Evolutionary conservation across 176 grass and related monocot genomes (phyloP).

Genomic region (Carex parvula): DNA sequence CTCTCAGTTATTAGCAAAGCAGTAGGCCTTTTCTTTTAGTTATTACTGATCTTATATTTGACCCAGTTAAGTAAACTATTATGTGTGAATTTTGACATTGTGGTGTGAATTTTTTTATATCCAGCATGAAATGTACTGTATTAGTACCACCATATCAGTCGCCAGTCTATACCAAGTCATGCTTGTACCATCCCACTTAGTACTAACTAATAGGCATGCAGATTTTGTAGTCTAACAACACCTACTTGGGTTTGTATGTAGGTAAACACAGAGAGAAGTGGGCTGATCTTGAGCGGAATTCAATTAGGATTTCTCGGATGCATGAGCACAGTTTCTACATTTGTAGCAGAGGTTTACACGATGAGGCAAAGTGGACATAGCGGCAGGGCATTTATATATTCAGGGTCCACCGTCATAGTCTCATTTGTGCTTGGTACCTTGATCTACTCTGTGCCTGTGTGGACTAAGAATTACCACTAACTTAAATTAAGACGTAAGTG

Average conservation of each 20-base stretch:
- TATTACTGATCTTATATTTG: not conserved
- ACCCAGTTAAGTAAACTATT: not conserved
- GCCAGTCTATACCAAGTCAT: not conserved
- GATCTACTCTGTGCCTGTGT: slow-evolving; percentile 75
- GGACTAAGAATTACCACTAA: slow-evolving; percentile 41
- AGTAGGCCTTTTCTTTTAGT: slow-evolving; percentile 32
- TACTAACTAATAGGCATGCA: not conserved
- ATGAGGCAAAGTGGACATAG: slow-evolving; percentile 80
- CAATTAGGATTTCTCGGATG: slow-evolving; percentile 84
- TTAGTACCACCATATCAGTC: not conserved
- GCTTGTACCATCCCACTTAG: not conserved
- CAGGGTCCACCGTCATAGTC: slow-evolving; percentile 45
- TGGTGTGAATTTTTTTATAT: not conserved
- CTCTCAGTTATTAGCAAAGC: slow-evolving; percentile 58
- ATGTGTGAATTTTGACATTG: not conserved
- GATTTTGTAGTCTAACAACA: not conserved
- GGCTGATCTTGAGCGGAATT: slow-evolving; percentile 55
- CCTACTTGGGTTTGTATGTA: slow-evolving; percentile 15
- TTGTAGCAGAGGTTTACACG: slow-evolving; percentile 79
- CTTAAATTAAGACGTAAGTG: not conserved
- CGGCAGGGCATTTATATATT: slow-evolving; percentile 61
- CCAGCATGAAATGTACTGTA: not conserved
- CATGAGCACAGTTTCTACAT: slow-evolving; percentile 94
- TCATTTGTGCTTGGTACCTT: slow-evolving; percentile 82
- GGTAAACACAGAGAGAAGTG: slow-evolving; percentile 58